Base-by-base conservation (phyloP, 1,284 basidiomycete genomes). In the Cutaneotrichosporon spelunceum region DNA sequence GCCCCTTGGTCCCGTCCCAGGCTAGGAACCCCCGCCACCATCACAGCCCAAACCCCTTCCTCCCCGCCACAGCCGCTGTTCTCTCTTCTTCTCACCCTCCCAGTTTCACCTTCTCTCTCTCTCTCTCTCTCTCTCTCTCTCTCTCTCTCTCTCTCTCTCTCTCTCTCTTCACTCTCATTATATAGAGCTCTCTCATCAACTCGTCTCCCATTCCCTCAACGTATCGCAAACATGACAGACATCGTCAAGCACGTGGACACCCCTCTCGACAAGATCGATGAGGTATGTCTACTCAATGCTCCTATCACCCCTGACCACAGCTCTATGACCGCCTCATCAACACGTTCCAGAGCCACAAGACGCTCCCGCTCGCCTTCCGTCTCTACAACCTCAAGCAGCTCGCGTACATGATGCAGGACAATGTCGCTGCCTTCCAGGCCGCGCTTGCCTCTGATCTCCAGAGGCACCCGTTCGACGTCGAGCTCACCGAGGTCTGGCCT, bases 301-400 rank as follows among this genome's bases (percentile, higher is more conserved):
- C 11, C 36, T 56, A n/a, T 13, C 34, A 3, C 11, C 34, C 14
- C 52, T 60, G 27, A 62, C 53, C 26, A 11, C 57, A 85, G 83
- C 80, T 82, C 54, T 80, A 85, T 66, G 74, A 73, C 10, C 76
- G 78, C 2, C 76, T 88, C 13, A 75, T 78, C 48, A 70, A 71
- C 50, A 82, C 83, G 13, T 88, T 87, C 77, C 72, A 78, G 21
- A 77, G 82, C 6, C 81, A 83, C 23, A 82, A 79, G 60, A 86
- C 86, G 4, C 79, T 81, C 27, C 75, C 82, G 13, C 70, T 87
- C 54, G 80, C 79, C 44, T 88, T 85, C 73, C 80, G 87, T 44
- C 82, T 84, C 64, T 82, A 82, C 59, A 86, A 88, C 76, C 82
- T 88, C 56, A 83, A 85, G 67, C 84, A 86, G 74, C 79, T 88